Base-by-base conservation (phyloP, 1,284 basidiomycete species). In the Cutaneotrichosporon cavernicola region DNA sequence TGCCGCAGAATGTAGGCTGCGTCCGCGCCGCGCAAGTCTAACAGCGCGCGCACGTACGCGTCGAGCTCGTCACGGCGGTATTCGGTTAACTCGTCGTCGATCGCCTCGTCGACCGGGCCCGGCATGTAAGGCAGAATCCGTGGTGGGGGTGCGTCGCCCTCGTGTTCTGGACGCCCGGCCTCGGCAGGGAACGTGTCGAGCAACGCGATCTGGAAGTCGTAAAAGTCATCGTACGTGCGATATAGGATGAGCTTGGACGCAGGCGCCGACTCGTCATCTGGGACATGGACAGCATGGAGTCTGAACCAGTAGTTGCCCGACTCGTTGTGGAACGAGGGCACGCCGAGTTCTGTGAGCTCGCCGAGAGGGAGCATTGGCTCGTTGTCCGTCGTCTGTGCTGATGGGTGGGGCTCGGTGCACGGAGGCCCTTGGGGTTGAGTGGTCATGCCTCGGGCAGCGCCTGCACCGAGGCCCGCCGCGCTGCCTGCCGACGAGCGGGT, bases 281-380 rank as follows among this genome's bases (percentile, higher is more conserved):
- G 91, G 68, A 93, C 89, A 80, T 89, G 98, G 55, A 89, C 82
- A 53, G 91, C 94, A 74, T 96, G 88, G 58, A 98, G 86, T 46
- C 94, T 88, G 86, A 98, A 99, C 94, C 96, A 98, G 80, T 94
- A 98, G 73, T 96, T 91, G 16, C 92, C 89, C 83, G 90, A 90
- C 79, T 99, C 97, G 76, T 87, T 90, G 81, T 99, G 97, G 84
- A 97, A 98, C 13, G 93, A 95, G 63, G 94, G 91, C 58, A 99
- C 92, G 65, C 89, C 88, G n/a, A 93, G 92, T 31, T 88, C 86
- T 7, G 92, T 86, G 68, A 98, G 86, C 58, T 95, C 87, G 49
- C 96, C 95, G 31, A 88, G 87, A 9, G 89, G 90, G 9, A 92
- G 83, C 49, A 82, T 76, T 58, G 68, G 60, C 64, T 77, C 75